These are phyloP conservation scores for Crucihimalaya himalaica DNA, from an alignment of 345 rosid species.

Conservation along the genomic window DNA sequence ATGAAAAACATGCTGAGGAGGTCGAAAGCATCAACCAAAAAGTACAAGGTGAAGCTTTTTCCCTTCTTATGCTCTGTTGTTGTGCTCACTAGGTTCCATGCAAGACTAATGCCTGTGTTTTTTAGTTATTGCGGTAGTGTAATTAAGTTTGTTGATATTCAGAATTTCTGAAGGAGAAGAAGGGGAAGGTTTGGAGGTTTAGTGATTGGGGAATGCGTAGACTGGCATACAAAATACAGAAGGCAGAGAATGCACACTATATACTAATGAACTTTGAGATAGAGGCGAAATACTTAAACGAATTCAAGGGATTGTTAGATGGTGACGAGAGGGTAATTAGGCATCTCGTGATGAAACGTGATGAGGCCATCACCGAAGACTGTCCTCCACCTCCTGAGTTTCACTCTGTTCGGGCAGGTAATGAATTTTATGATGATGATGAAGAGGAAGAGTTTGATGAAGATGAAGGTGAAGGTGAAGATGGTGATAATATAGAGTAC, in stretches of 20 bases:
- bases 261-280: constrained; percentile 93
- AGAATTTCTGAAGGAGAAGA: constrained; percentile 85
- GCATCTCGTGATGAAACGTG: constrained; percentile 85
- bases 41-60: constrained; percentile 66
- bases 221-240: constrained; percentile 83
- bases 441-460: constrained; percentile 50
- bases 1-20: constrained; percentile 83
- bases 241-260: constrained; percentile 81
- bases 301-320: constrained; percentile 79
- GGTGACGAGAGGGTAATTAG: constrained; percentile 83
- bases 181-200: constrained; percentile 80
- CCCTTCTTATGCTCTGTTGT: constrained; percentile 1
- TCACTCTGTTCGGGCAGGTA: constrained; percentile 53
- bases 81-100: neutral
- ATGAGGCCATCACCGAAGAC: constrained; percentile 70
- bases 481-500: constrained; percentile 32
- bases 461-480: constrained; percentile 40
- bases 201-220: constrained; percentile 94
- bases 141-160: constrained; percentile 22
- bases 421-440: constrained; percentile 58
- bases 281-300: constrained; percentile 79
- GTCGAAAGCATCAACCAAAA: constrained; percentile 70
- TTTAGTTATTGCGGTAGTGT: neutral
- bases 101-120: neutral
- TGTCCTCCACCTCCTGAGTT: constrained; percentile 91